Evolutionary conservation across 805 yeast species (phyloP), one percentile per base, ranked within the genome.

Genomic region (Schwanniomyces yamadae): DNA sequence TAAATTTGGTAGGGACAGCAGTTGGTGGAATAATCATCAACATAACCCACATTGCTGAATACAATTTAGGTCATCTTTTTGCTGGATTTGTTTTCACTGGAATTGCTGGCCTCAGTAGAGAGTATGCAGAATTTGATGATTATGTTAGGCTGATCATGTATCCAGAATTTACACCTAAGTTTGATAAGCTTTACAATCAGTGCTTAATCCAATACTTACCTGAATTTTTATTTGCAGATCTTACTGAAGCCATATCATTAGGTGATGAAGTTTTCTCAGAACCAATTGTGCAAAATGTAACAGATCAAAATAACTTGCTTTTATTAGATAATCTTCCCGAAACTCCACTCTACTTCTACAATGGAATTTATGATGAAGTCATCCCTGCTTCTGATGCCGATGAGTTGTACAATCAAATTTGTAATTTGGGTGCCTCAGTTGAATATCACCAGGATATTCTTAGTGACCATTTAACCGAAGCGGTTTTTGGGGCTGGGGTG

Each of bases 21-120:
- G 26, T 57, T 15, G 64, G 64, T 4, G 64, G 64, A 6, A 41
- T 52, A 44, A 51, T 54, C n/a, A 36, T 54, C 25, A 50, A 59
- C 28, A 33, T 57, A 13, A 46, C 54, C n/a, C 40, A 36, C n/a
- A 41, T 52, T 2, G 48, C 50, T 3, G 34, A 37, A 6, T 36
- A 44, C 6, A 32, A 49, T 25, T 55, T 50, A 13, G 61, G 61
- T 5, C 37, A 38, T 3, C 5, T 42, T 8, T 49, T 40, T 14
- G 44, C 63, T 1, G 63, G 61, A 5, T 39, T 59, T 12, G 37
- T 48, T n/a, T 46, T 52, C 1, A 33, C 44, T 11, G 62, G 54
- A 2, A 29, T 59, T 21, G 34, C 36, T 14, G 63, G 65, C 3
- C 34, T 59, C 12, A 31, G 40, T 10, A 41, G 45, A 17, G 56